phyloP scores from a whole-genome alignment of 306 rosid species.

The Calophaca sinica region DNA sequence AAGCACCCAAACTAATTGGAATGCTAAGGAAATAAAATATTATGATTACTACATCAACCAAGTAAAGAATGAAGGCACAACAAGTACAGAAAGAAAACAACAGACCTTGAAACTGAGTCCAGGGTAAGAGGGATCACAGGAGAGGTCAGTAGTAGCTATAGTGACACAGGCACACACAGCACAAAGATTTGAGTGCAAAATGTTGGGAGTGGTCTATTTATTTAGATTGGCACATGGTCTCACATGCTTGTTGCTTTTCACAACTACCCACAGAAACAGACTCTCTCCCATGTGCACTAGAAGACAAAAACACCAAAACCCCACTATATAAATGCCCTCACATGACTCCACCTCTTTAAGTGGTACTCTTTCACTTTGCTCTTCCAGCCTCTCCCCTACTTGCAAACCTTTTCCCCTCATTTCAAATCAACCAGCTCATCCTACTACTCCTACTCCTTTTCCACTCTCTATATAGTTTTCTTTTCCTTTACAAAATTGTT shows the following conservation, averaged over 20 bases:
- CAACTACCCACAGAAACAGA: slow-evolving; percentile 52
- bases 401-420: slow-evolving; percentile 39
- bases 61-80: no score
- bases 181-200: slow-evolving; percentile 45
- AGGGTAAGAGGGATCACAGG: slow-evolving; percentile 25
- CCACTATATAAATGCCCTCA: slow-evolving; percentile 78
- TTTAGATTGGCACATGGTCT: slow-evolving; percentile 75
- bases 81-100: neutral
- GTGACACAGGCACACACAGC: neutral
- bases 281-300: slow-evolving; percentile 73
- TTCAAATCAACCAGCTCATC: slow-evolving; percentile 72
- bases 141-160: neutral
- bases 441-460: slow-evolving; percentile 25
- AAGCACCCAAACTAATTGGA: neutral
- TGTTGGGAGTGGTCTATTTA: slow-evolving; percentile 54
- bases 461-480: no score
- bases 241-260: slow-evolving; percentile 69
- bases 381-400: slow-evolving; percentile 47
- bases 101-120: slow-evolving; percentile 20
- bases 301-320: slow-evolving; percentile 61
- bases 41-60: no score
- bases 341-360: slow-evolving; percentile 59
- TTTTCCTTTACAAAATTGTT: no score
- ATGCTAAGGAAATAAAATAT: neutral
- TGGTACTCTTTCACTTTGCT: slow-evolving; percentile 50